These are phyloP conservation scores for Miscanthus lutarioriparius DNA, from an alignment of 176 grass and related monocot species.

Conservation along the genomic window DNA sequence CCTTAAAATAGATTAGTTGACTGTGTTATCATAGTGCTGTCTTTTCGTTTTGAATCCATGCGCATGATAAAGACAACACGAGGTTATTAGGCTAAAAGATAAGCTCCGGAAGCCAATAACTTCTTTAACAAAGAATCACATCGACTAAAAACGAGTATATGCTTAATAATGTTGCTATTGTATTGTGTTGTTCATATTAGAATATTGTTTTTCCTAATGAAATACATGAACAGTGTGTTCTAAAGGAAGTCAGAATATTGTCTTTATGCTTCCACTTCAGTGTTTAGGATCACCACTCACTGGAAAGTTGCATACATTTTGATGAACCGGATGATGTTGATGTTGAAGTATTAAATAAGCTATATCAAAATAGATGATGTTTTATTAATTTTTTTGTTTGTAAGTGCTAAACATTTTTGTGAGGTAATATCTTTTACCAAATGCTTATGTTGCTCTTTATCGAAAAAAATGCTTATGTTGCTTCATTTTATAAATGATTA, in stretches of 20 bases:
- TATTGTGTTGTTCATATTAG: slow-evolving; percentile 33
- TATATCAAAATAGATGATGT: background rate
- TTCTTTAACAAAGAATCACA: slow-evolving; percentile 21
- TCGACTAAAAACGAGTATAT: slow-evolving; percentile 40
- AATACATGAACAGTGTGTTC: background rate
- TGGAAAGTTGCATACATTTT: slow-evolving; percentile 41
- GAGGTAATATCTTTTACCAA: background rate
- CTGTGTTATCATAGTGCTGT: slow-evolving; percentile 32
- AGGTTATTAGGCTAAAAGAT: slow-evolving; percentile 26
- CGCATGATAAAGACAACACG: slow-evolving; percentile 37
- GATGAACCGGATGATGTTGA: slow-evolving; percentile 23
- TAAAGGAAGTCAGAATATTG: slow-evolving; percentile 27
- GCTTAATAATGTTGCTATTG: slow-evolving; percentile 38
- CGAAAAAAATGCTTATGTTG: background rate
- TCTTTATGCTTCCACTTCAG: slow-evolving; percentile 54
- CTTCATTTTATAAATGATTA: background rate
- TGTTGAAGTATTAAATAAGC: background rate
- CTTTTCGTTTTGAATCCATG: slow-evolving; percentile 23
- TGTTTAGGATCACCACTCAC: background rate
- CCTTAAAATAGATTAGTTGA: slow-evolving; percentile 47
- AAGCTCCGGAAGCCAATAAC: slow-evolving; percentile 33
- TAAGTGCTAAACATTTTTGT: too few relatives aligned
- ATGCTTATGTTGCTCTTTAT: background rate
- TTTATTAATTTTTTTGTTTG: background rate
- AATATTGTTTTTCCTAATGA: slow-evolving; percentile 37